These are phyloP conservation scores for Nepenthes alata DNA, from an alignment of 179 eudicot genomes.

Conservation along the genomic window DNA sequence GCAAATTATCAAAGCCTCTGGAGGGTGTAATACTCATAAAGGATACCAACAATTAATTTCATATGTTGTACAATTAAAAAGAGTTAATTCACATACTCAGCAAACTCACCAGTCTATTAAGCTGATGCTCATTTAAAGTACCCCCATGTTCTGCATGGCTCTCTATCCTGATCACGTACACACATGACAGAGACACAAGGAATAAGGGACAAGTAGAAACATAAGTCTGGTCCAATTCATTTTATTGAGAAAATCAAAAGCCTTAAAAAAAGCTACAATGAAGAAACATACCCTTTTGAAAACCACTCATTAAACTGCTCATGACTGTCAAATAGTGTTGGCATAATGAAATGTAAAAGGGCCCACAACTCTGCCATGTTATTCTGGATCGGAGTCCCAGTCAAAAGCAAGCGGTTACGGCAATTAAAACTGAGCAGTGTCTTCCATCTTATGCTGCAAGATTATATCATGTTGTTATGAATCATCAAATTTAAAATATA, in stretches of 20 bases:
- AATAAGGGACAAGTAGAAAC: not conserved
- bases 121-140: constrained; percentile 95
- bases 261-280: not conserved
- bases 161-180: constrained; percentile 59
- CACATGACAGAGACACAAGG: constrained; percentile 6
- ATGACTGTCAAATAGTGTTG: constrained; percentile 88
- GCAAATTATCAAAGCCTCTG: too few relatives aligned
- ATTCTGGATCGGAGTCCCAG: constrained; percentile 90
- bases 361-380: constrained; percentile 99
- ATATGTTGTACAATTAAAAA: not conserved
- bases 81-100: not conserved
- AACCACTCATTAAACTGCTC: constrained; percentile 95
- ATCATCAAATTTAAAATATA: too few relatives aligned
- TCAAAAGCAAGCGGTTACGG: constrained; percentile 88
- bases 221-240: too few relatives aligned
- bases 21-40: too few relatives aligned
- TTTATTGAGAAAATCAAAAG: too few relatives aligned
- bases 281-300: constrained; percentile 78
- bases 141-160: constrained; percentile 99
- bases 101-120: constrained; percentile 80
- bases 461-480: constrained; percentile 6
- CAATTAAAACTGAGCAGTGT: constrained; percentile 92
- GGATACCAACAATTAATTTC: not conserved
- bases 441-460: constrained; percentile 95
- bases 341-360: constrained; percentile 88